A percentile compares a stretch with the other conserved stretches of the same genome.
Evolutionary conservation across 129 eudicot species (phyloP).

Genomic region (Heracleum sosnowskyi): DNA sequence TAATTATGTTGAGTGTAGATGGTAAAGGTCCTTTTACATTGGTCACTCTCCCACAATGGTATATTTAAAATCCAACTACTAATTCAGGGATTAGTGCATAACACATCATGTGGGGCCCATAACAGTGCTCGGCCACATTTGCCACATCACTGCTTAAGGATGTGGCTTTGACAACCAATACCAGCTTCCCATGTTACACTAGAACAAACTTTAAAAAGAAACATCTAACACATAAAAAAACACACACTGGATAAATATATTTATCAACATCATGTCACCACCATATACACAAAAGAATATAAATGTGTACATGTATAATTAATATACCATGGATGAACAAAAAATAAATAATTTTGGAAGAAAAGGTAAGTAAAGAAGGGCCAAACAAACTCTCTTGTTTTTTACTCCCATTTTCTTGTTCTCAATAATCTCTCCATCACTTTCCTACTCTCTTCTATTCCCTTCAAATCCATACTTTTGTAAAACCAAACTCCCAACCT

Average conservation of each 20-base stretch:
- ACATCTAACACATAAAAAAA: neutral
- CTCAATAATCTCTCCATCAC: neutral
- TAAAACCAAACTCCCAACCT: neutral
- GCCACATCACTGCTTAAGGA: constrained; percentile 30
- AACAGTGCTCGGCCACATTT: constrained; percentile 8
- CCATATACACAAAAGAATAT: constrained; percentile 5
- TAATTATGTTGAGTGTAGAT: neutral
- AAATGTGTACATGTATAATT: neutral
- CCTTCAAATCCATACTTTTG: neutral
- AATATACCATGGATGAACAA: neutral
- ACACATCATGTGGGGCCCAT: constrained; percentile 44
- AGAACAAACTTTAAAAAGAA: neutral
- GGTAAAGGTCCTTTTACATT: neutral
- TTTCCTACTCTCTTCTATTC: constrained; percentile 9
- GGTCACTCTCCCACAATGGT: neutral
- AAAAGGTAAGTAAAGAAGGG: constrained; percentile 17
- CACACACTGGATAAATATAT: neutral
- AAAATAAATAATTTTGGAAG: constrained; percentile 1
- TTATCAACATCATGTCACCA: constrained; percentile 32
- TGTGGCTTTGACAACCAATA: constrained; percentile 22
- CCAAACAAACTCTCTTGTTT: constrained; percentile 34
- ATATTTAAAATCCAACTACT: constrained; percentile 22
- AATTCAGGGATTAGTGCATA: constrained; percentile 31
- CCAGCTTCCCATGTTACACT: constrained; percentile 28
- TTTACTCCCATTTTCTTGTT: constrained; percentile 28